Evolutionary conservation across 345 rosid species (phyloP).

Genomic region (Salix viminalis): DNA sequence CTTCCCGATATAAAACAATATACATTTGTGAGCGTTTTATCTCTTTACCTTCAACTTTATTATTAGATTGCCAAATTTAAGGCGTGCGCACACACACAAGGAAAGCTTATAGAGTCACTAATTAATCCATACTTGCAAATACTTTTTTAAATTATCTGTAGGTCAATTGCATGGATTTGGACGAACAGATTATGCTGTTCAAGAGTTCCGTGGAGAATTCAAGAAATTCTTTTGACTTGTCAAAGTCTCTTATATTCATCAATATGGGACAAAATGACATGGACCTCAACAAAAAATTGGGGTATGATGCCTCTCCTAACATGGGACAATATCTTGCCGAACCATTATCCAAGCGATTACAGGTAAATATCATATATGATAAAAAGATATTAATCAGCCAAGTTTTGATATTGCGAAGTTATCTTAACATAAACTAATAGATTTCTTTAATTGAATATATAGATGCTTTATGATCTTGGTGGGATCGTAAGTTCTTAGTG

Average conservation of each 20-base stretch:
- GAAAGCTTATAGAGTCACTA: not conserved
- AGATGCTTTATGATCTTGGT: not conserved
- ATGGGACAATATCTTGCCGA: not conserved
- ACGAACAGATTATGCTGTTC: not conserved
- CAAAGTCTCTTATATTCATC: not conserved
- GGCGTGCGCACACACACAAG: not conserved
- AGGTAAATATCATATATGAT: not conserved
- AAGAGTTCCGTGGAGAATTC: not conserved
- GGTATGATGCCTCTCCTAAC: not conserved
- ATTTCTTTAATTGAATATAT: not conserved
- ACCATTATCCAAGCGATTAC: not conserved
- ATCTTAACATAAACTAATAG: not conserved
- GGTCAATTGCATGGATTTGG: not conserved
- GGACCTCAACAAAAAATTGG: not conserved
- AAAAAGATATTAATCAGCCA: no score
- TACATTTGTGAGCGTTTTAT: no score
- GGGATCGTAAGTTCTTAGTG: not conserved
- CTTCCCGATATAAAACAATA: no score
- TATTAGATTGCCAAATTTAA: no score
- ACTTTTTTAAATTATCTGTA: no score
- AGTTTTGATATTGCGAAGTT: no score
- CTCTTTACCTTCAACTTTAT: no score
- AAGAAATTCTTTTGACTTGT: not conserved
- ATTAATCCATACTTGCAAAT: not conserved
- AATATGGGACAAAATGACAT: not conserved